Conservation (phyloP, 805 yeast genomes). For the Nakazawaea molendinolei region DNA sequence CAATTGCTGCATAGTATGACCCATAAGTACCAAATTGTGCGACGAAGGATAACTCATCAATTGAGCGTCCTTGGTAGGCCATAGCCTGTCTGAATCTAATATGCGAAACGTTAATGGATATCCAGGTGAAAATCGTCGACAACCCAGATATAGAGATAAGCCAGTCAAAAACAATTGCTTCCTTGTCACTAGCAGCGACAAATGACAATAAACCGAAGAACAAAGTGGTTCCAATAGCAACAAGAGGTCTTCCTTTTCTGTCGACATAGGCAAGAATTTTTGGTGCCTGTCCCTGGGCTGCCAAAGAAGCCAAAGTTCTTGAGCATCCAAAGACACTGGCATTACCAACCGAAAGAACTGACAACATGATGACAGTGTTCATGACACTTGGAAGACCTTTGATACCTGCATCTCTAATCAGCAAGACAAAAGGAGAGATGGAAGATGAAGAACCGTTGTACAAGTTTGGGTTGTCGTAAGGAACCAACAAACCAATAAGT, state of each 20-base stretch:
- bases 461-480: conserved; percentile 47
- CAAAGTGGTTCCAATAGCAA: conserved; percentile 44
- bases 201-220: conserved; percentile 49
- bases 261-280: conserved; percentile 42
- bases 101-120: conserved; percentile 45
- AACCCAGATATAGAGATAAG: conserved; percentile 51
- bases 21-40: conserved; percentile 49
- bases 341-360: conserved; percentile 68
- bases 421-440: conserved; percentile 77
- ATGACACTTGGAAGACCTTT: conserved; percentile 57
- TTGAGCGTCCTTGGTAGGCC: conserved; percentile 40
- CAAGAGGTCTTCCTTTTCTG: conserved; percentile 48
- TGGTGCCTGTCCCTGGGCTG: conserved; percentile 61
- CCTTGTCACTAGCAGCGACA: conserved; percentile 49
- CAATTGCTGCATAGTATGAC: conserved; percentile 40
- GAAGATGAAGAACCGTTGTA: conserved; percentile 50
- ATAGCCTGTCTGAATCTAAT: conserved; percentile 51
- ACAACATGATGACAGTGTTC: conserved; percentile 61
- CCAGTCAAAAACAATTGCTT: conserved; percentile 51
- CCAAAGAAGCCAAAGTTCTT: conserved; percentile 56
- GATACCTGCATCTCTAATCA: conserved; percentile 58
- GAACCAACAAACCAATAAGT: conserved; percentile 62
- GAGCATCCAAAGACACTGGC: conserved; percentile 67
- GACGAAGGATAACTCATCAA: conserved; percentile 44
- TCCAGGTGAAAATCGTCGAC: conserved; percentile 52